Evolutionary conservation across 2,329 filamentous ascomycete genomes (phyloP), one percentile per base, ranked within the genome.

Genomic region (Colletotrichum shisoi): DNA sequence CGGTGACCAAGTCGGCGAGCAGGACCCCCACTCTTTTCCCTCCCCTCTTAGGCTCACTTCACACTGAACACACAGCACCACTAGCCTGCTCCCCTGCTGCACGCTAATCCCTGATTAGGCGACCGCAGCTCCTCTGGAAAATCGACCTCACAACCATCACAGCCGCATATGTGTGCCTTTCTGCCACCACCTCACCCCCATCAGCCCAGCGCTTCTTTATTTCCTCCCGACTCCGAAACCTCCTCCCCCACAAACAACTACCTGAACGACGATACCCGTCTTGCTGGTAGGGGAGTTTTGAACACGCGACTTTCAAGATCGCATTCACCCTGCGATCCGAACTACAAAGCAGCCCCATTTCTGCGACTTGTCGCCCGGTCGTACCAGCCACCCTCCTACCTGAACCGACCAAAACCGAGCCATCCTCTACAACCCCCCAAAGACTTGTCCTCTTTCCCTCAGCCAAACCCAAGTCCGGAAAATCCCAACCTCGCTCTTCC

Each of bases 41-140:
- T 66, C 51, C 58, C 52, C 49, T 34, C 57, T 52, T 27, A 21
- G 45, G 31, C 15, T 24, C 24, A 60, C 46, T 45, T 6, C 19
- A 40, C 57, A 48, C 31, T 48, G 56, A 44, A 48, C 56, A 46
- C 24, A 45, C 56, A 57, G 56, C 24, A 48, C 45, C 46, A 45
- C 44, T 53, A 31, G 53, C 53, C 37, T 63, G 53, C 53, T 54
- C 60, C 67, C 62, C 58, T 67, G 69, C 57, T 58, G 62, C n/a
- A 64, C 76, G 73, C 77, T 79, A 78, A 69, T 68, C 77, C 76
- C 52, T 73, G 75, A 74, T 58, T 70, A 76, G 76, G 70, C 68
- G 63, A 66, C 70, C 71, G 71, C 69, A 75, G 73, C 72, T 76
- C 68, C 63, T 67, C 39, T 52, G 70, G 72, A 75, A 74, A 74